Evolutionary conservation across 495 filamentous ascomycete species (phyloP).

Genomic region (Lichenothelia convexa): DNA sequence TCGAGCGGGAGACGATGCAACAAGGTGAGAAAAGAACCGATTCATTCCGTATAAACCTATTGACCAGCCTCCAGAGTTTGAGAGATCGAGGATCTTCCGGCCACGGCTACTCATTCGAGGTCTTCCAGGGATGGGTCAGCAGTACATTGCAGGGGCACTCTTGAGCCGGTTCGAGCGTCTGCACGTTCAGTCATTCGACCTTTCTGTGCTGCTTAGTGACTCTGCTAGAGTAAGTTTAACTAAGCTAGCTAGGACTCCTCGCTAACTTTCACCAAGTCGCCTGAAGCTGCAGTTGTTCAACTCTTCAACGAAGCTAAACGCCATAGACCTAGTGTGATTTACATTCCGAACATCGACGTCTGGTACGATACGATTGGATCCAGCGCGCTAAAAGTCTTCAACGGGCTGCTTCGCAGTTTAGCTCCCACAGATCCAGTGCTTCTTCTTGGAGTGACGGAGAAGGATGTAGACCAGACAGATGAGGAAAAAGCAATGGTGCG

Average conservation of each 20-base stretch:
- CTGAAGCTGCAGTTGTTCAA: conserved; percentile 75
- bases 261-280: too few species aligned
- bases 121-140: conserved; percentile 74
- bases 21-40: too few species aligned
- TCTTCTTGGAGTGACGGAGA: conserved; percentile 62
- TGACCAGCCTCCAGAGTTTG: too few species aligned
- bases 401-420: conserved; percentile 55
- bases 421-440: conserved; percentile 77
- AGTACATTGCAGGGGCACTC: conserved; percentile 72
- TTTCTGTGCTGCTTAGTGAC: conserved; percentile 61
- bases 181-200: conserved; percentile 88
- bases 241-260: too few species aligned
- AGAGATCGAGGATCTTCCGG: conserved; percentile 71
- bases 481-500: conserved; percentile 42
- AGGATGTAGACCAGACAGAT: conserved; percentile 27
- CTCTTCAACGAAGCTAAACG: conserved; percentile 80
- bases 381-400: conserved; percentile 56
- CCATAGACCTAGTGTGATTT: conserved; percentile 91
- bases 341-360: conserved; percentile 69
- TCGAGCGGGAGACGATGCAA: conserved; percentile 67
- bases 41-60: too few species aligned
- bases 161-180: conserved; percentile 81
- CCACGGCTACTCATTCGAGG: conserved; percentile 71
- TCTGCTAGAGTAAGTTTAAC: too few species aligned
- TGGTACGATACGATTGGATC: conserved; percentile 63